phyloP scores from a whole-genome alignment of 148 eudicot genomes.

The Heliosperma pusillum region DNA sequence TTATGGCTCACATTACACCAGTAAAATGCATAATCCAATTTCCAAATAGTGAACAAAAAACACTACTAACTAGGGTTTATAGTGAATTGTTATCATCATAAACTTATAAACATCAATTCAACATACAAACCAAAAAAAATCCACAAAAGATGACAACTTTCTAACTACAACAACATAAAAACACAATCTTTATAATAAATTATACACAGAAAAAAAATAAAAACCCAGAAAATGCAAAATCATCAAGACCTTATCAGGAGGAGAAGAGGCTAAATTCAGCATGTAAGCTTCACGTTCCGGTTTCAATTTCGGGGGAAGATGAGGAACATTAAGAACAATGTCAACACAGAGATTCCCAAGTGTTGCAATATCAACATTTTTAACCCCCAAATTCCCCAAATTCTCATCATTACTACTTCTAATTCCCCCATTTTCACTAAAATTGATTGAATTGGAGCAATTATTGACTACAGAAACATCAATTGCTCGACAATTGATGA shows the following conservation, averaged over 20 bases:
- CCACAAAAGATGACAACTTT: background rate
- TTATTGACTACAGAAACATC: conserved; percentile 41
- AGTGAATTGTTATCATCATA: background rate
- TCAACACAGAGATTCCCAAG: conserved; percentile 92
- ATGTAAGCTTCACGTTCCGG: conserved; percentile 59
- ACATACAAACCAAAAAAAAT: background rate
- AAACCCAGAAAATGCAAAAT: background rate
- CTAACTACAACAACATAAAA: background rate
- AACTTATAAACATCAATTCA: background rate
- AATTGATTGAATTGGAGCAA: conserved; percentile 22
- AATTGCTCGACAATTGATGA: conserved; percentile 42
- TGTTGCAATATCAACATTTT: conserved; percentile 75
- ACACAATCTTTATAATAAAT: background rate
- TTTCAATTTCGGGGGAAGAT: conserved; percentile 59
- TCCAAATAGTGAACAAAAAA: background rate
- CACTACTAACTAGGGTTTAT: background rate
- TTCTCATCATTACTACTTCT: conserved; percentile 14
- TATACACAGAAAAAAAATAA: background rate
- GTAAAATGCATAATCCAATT: too few species aligned
- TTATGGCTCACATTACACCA: too few species aligned
- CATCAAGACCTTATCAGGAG: conserved; percentile 65
- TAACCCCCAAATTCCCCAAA: conserved; percentile 35
- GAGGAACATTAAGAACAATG: conserved; percentile 76
- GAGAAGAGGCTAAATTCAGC: conserved; percentile 65
- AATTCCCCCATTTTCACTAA: conserved; percentile 17